Conservation (phyloP, 805 yeast species). For the Brettanomyces custersianus region DNA sequence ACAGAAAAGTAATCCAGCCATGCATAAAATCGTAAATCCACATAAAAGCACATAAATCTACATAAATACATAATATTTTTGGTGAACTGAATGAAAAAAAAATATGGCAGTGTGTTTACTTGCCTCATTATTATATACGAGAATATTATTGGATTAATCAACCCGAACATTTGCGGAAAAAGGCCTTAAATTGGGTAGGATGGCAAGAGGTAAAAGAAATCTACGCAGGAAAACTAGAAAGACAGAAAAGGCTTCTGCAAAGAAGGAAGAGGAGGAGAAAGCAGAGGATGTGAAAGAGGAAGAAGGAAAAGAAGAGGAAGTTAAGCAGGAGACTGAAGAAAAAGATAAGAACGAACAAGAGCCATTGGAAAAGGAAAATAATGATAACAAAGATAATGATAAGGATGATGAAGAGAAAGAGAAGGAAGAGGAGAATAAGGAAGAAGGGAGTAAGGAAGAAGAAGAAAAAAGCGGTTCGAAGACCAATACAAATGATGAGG, state of each 20-base stretch:
- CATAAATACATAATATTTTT: too few relatives aligned
- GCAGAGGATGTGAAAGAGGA: slow-evolving; percentile 2
- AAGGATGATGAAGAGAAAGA: slow-evolving; percentile 1
- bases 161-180: too few relatives aligned
- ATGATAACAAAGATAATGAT: neutral
- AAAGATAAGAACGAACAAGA: slow-evolving; percentile 1
- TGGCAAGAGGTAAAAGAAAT: neutral
- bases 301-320: slow-evolving; percentile 1
- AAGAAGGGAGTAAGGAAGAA: slow-evolving; percentile 1
- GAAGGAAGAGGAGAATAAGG: slow-evolving; percentile 1
- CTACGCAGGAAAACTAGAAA: neutral
- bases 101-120: too few relatives aligned
- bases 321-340: slow-evolving; percentile 4
- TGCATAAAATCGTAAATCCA: too few relatives aligned
- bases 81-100: too few relatives aligned
- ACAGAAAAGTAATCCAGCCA: too few relatives aligned
- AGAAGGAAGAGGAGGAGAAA: neutral
- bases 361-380: neutral
- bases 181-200: too few relatives aligned
- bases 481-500: neutral
- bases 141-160: too few relatives aligned
- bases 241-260: neutral
- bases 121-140: too few relatives aligned
- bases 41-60: too few relatives aligned
- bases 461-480: neutral